phyloP scores from a whole-genome alignment of 2,329 filamentous ascomycete species.

The Hirsutella rhossiliensis region DNA sequence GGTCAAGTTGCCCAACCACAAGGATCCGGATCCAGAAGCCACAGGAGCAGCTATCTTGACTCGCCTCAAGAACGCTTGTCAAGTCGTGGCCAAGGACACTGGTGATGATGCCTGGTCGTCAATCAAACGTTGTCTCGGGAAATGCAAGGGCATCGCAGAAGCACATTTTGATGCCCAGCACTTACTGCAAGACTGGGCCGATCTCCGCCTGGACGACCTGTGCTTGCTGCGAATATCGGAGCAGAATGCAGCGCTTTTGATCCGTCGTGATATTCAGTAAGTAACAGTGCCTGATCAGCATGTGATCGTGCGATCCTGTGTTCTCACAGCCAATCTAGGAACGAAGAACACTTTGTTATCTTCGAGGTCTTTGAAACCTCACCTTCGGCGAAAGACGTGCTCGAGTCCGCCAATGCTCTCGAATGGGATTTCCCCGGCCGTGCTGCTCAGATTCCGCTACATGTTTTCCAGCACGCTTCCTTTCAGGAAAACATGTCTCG shows the following conservation, averaged over 20 bases:
- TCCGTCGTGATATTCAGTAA: conserved; percentile 10
- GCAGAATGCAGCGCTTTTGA: conserved; percentile 21
- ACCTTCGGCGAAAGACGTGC: conserved; percentile 34
- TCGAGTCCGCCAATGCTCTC: conserved; percentile 37
- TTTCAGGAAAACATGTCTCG: conserved; percentile 36
- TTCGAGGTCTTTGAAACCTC: conserved; percentile 51
- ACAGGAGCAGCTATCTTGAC: conserved; percentile 1
- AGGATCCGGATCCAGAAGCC: conserved; percentile 2
- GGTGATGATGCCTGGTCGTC: neutral
- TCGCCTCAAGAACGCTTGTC: neutral
- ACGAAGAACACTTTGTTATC: conserved; percentile 11
- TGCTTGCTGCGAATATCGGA: conserved; percentile 8
- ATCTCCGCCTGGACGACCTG: neutral
- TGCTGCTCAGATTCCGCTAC: conserved; percentile 31
- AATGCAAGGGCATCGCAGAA: neutral
- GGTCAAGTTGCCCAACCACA: conserved; percentile 5
- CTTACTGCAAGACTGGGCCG: neutral
- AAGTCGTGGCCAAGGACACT: neutral
- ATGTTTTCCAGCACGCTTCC: conserved; percentile 8
- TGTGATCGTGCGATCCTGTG: neutral
- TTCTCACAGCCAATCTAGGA: neutral
- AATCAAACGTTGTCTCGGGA: neutral
- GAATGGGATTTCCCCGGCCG: conserved; percentile 48
- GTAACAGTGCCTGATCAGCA: neutral
- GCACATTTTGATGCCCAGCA: neutral